Percentiles rank a stretch among this genome's conserved stretches.
Evolutionary conservation across 31 red algal genomes (phyloP).

Genomic region (Endocladia muricata): DNA sequence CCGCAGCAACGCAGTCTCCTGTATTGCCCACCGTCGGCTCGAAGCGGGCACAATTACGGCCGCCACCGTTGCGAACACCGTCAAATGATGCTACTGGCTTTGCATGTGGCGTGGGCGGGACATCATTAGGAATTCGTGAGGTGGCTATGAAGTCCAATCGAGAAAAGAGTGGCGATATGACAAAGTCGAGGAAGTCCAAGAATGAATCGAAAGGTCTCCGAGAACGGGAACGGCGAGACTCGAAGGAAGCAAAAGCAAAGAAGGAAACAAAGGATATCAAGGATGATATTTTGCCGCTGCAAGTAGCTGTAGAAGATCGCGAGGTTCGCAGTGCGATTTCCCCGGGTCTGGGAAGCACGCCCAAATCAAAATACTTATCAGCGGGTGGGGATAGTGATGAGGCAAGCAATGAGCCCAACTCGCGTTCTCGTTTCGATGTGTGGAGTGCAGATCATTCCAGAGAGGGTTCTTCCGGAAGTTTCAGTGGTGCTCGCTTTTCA

Average conservation of each 20-base stretch:
- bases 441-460: background rate
- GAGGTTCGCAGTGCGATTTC: background rate
- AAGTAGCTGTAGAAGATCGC: background rate
- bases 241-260: background rate
- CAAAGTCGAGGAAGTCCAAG: background rate
- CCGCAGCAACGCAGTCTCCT: background rate
- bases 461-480: background rate
- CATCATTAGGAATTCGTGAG: background rate
- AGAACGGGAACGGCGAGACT: background rate
- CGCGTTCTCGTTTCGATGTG: background rate
- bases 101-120: background rate
- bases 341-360: too few species aligned
- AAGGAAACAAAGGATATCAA: background rate
- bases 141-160: background rate
- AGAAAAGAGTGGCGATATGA: background rate
- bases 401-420: background rate
- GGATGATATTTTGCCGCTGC: background rate
- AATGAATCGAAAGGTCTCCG: background rate
- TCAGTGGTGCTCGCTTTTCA: background rate
- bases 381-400: background rate
- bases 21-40: background rate
- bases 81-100: constrained; percentile 9
- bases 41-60: constrained; percentile 2
- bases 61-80: constrained; percentile 14
- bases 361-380: too few species aligned